These are phyloP conservation scores for Schwanniomyces yamadae DNA, from an alignment of 805 yeast species.

Conservation along the genomic window DNA sequence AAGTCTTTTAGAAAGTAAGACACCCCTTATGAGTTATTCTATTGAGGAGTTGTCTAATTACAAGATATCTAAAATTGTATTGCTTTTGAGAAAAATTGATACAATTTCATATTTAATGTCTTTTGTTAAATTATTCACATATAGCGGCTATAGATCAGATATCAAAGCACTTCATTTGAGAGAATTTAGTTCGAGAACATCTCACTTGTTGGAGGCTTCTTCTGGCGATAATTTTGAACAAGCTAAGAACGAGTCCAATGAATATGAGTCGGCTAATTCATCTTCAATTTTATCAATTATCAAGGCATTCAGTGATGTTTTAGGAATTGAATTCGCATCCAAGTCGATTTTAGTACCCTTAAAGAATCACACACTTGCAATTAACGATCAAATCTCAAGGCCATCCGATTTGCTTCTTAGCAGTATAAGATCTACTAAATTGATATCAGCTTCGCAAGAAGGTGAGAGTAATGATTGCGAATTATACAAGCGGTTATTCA, in stretches of 20 bases:
- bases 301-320: conserved; percentile 31
- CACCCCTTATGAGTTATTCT: conserved; percentile 2
- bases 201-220: conserved; percentile 68
- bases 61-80: conserved; percentile 23
- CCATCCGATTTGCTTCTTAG: conserved; percentile 27
- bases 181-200: conserved; percentile 63
- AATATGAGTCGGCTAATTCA: conserved; percentile 26
- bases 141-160: conserved; percentile 17
- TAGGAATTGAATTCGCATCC: conserved; percentile 26
- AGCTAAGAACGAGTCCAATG: conserved; percentile 14
- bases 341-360: conserved; percentile 32
- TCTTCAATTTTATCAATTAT: conserved; percentile 35
- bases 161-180: conserved; percentile 57
- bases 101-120: conserved; percentile 34
- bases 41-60: conserved; percentile 18
- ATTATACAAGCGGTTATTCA: conserved; percentile 27
- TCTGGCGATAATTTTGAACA: conserved; percentile 21
- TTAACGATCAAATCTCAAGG: conserved; percentile 31
- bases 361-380: conserved; percentile 26
- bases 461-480: conserved; percentile 17
- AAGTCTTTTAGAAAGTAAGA: background rate
- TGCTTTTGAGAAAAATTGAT: conserved; percentile 31
- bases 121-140: conserved; percentile 27
- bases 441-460: conserved; percentile 6
- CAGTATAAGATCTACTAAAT: conserved; percentile 17